Evolutionary conservation across 2,329 filamentous ascomycete species (phyloP).

Genomic region (Hypoxylon sp.): DNA sequence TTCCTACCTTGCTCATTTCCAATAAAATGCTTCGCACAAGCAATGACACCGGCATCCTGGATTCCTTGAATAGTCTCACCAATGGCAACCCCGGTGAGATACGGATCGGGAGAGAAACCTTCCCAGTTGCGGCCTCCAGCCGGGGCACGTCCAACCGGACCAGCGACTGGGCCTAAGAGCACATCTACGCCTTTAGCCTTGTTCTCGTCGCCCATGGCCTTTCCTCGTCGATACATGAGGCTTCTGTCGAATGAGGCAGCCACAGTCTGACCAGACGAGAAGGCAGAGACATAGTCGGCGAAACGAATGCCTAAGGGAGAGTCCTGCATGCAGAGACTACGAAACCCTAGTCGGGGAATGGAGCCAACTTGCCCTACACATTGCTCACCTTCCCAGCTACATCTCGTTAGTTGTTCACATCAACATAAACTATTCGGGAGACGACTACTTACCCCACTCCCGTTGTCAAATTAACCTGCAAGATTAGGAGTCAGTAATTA

Average conservation of each 20-base stretch:
- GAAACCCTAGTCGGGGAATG: conserved; percentile 77
- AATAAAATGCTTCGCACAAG: conserved; percentile 81
- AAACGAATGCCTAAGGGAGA: conserved; percentile 84
- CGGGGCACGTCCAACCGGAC: conserved; percentile 76
- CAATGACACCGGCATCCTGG: conserved; percentile 82
- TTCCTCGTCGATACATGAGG: conserved; percentile 77
- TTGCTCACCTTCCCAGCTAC: conserved; percentile 74
- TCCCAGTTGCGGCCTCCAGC: conserved; percentile 81
- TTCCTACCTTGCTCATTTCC: conserved; percentile 72
- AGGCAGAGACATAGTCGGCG: conserved; percentile 84
- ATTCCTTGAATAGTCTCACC: conserved; percentile 82
- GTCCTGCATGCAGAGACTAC: conserved; percentile 87
- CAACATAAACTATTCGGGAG: not conserved
- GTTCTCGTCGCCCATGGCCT: conserved; percentile 79
- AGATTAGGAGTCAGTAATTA: too few species aligned
- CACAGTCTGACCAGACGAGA: conserved; percentile 81
- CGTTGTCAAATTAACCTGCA: conserved; percentile 95
- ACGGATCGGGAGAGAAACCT: conserved; percentile 78
- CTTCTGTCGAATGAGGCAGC: conserved; percentile 85
- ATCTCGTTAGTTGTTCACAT: conserved; percentile 1
- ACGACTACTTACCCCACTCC: conserved; percentile 78
- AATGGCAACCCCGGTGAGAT: conserved; percentile 78
- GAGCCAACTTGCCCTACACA: conserved; percentile 83
- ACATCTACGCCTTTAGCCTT: conserved; percentile 80
- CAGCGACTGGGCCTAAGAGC: conserved; percentile 79